phyloP scores from a whole-genome alignment of 1,284 basidiomycete genomes.

The Malassezia obtusa region DNA sequence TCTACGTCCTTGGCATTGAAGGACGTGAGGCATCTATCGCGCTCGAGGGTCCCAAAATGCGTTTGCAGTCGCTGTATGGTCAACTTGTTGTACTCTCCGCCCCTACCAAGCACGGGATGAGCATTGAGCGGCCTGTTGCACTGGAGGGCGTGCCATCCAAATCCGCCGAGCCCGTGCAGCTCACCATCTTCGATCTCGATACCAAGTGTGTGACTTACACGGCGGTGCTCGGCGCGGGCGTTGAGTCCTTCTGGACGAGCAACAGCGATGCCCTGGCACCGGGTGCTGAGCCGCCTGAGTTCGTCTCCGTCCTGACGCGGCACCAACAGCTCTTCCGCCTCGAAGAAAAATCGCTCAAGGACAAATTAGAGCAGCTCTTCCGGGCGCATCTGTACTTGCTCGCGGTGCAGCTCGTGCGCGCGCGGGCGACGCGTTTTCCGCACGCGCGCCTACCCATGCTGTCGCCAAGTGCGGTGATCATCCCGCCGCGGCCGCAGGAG shows the following conservation, averaged over 20 bases:
- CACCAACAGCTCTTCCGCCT: slow-evolving; percentile 23
- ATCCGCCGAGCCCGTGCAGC: slow-evolving; percentile 54
- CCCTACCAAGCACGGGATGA: slow-evolving; percentile 48
- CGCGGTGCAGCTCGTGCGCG: slow-evolving; percentile 33
- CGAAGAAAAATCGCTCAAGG: slow-evolving; percentile 33
- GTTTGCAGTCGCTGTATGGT: slow-evolving; percentile 27
- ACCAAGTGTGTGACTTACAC: slow-evolving; percentile 77
- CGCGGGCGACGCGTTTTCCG: slow-evolving; percentile 23
- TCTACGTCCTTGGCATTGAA: slow-evolving; percentile 74
- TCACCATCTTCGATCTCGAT: slow-evolving; percentile 82
- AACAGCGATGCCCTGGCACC: neutral
- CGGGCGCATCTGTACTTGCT: slow-evolving; percentile 37
- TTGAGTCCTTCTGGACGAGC: slow-evolving; percentile 15
- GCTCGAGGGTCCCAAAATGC: slow-evolving; percentile 38
- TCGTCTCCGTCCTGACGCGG: slow-evolving; percentile 33
- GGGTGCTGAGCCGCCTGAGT: slow-evolving; percentile 8
- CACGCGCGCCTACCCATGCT: slow-evolving; percentile 8
- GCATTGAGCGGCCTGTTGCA: slow-evolving; percentile 6
- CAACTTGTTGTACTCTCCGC: slow-evolving; percentile 69
- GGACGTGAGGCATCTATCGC: slow-evolving; percentile 78
- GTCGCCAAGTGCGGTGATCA: slow-evolving; percentile 3
- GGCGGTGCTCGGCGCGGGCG: slow-evolving; percentile 30
- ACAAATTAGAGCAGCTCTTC: slow-evolving; percentile 39
- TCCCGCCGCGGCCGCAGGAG: slow-evolving; percentile 10
- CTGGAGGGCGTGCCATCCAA: neutral